Conservation (phyloP, 352 stramenopile species). For the Globisporangium megalacanthum region DNA sequence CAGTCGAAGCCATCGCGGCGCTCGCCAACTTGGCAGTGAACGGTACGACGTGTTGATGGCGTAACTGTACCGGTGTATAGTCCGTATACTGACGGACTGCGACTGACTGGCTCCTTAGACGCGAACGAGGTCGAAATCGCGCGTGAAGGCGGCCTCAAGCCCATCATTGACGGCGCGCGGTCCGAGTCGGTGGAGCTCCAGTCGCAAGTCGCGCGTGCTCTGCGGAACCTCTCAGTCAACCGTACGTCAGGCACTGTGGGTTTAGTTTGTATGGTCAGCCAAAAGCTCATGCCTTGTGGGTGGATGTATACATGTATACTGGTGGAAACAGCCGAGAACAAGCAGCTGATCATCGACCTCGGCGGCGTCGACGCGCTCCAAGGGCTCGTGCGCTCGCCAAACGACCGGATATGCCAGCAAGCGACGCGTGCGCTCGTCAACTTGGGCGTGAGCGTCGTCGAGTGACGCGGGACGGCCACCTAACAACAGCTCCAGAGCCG, state of each 20-base stretch:
- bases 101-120: conserved; percentile 34
- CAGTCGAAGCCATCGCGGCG: conserved; percentile 90
- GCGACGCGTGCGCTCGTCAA: conserved; percentile 85
- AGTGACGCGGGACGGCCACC: conserved; percentile 22
- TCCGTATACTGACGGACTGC: neutral
- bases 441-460: conserved; percentile 79
- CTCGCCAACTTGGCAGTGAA: conserved; percentile 94
- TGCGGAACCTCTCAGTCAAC: conserved; percentile 93
- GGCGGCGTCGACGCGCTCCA: conserved; percentile 80
- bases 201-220: conserved; percentile 84
- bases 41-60: conserved; percentile 26
- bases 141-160: conserved; percentile 79
- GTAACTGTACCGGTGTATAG: neutral
- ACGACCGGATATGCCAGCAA: conserved; percentile 88
- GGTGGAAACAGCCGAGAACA: conserved; percentile 67
- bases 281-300: conserved; percentile 1
- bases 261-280: neutral
- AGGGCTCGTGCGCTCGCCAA: conserved; percentile 65
- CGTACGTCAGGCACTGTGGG: conserved; percentile 33
- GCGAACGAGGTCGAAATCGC: conserved; percentile 91
- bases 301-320: neutral
- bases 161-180: conserved; percentile 84
- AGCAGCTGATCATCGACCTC: conserved; percentile 82
- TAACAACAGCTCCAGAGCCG: neutral
- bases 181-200: conserved; percentile 84